Base-by-base conservation (phyloP, 768 basidiomycete species). In the Lentinula lateritia region DNA sequence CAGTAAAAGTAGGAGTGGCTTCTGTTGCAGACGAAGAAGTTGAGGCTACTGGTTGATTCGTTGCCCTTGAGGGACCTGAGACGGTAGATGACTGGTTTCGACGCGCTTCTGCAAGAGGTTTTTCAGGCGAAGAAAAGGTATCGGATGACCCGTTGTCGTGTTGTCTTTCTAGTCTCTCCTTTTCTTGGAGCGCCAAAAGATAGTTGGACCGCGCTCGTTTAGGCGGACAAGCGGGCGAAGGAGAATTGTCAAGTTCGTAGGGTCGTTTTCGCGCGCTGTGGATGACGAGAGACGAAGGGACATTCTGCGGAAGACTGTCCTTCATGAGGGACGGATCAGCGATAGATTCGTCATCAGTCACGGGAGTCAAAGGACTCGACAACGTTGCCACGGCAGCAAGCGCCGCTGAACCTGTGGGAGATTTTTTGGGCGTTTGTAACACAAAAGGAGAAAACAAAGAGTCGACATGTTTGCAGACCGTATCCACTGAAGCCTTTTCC, bases 271-370 rank as follows among this genome's bases (percentile, higher is more conserved):
- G 43, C 9, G 43, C 38, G 12, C 10, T 18, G 16, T 43, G 55
- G 5, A 56, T 43, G 28, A 28, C 55, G 23, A 56, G 39, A 39
- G 45, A 48, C 28, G 43, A 46, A 13, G 45, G 45, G 3, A 38
- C 41, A 39, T 59, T 59, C 35, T 59, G 48, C 28, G 45, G 58
- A 9, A 38, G 13, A 46, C 20, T 23, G 58, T 59, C 58, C 34
- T 48, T 50, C 43, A 50, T 50, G 48, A 34, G 41, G 34, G 58
- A 59, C 48, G 45, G 34, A 59, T 46, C 43, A 59, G 58, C 28
- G 20, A 59, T 46, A 35, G n/a, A 50, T 59, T 50, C 58, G 48
- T 59, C 58, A 50, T 59, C 58, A 50, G 58, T 59, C 58, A 59
- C 43, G 48, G 58, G 58, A 10, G 58, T 59, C 46, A 59, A 50